phyloP scores from a whole-genome alignment of 768 basidiomycete species.

The Amanita pallidorosea region DNA sequence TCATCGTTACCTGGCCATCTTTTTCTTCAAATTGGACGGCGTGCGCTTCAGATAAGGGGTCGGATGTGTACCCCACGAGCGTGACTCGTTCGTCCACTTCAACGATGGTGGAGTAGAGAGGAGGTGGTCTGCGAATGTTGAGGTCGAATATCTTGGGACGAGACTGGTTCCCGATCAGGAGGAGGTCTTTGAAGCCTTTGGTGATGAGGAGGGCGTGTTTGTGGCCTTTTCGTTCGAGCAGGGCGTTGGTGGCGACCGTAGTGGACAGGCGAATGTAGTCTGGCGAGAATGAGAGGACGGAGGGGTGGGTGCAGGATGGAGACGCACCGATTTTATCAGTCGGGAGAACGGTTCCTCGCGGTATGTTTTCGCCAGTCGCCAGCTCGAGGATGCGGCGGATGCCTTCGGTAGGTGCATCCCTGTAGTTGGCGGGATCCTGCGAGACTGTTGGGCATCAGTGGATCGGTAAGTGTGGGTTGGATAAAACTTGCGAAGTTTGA shows the following conservation, averaged over 20 bases:
- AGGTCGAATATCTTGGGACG: conserved; percentile 93
- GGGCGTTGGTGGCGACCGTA: conserved; percentile 92
- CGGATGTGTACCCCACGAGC: conserved; percentile 85
- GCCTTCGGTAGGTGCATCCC: conserved; percentile 91
- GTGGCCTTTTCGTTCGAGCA: conserved; percentile 91
- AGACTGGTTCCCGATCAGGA: conserved; percentile 91
- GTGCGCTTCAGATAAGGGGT: conserved; percentile 70
- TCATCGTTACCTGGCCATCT: conserved; percentile 30
- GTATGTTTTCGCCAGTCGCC: conserved; percentile 57
- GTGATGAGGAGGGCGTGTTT: conserved; percentile 89
- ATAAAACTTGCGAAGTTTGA: conserved; percentile 67
- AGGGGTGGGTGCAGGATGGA: not conserved
- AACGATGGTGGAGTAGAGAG: conserved; percentile 68
- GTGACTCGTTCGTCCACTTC: conserved; percentile 90
- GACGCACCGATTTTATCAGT: conserved; percentile 72
- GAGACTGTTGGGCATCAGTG: conserved; percentile 44
- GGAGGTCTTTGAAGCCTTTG: conserved; percentile 81
- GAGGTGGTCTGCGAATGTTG: conserved; percentile 68
- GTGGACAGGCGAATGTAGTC: conserved; percentile 90
- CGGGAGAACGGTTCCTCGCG: conserved; percentile 53
- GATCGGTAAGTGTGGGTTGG: not conserved
- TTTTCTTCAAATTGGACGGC: conserved; percentile 66
- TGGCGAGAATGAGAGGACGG: conserved; percentile 14
- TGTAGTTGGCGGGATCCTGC: conserved; percentile 80
- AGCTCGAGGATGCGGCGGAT: conserved; percentile 79